Evolutionary conservation across 2,329 filamentous ascomycete genomes (phyloP), one percentile per base, ranked within the genome.

Genomic region (Microsporum canis): DNA sequence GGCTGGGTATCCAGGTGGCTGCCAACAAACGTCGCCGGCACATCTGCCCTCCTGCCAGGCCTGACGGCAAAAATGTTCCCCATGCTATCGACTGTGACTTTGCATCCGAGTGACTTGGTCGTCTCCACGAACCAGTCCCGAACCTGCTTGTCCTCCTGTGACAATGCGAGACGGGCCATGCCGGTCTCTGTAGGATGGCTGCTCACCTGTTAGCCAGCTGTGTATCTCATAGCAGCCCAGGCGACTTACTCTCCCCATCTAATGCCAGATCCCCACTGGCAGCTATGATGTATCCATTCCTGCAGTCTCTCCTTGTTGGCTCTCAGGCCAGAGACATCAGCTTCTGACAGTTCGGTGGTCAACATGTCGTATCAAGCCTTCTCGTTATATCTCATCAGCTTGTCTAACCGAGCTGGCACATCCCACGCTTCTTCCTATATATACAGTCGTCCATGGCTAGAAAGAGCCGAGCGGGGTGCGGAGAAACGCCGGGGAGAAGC

Each of bases 51-150:
- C 61, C 80, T 75, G 0, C 88, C 88, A 2, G 84, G 81, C 2
- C 86, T 80, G 2, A 89, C 78, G 0, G 88, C 87, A 69, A 92
- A 94, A 63, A 87, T 88, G 66, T 92, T 94, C 23, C 88, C 88
- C 83, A 92, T 91, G 31, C 82, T 77, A 69, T 94, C 89, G 1
- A 89, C 73, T 0, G 80, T 85, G 5, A 88, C 78, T 2, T 79
- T 78, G 71, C 88, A 92, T 7, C 85, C 87, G 0, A 91, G 75
- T 0, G 75, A 76, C 66, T 82, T 74, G 1, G 83, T 84, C 0
- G 83, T 85, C 17, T 84, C 71, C 0, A 85, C 79, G 65, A 94
- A 91, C 88, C 88, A 94, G 70, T 88, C 83, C 43, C 89, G 82
- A 10, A 82, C 88, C 67, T 82, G 73, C 68, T 86, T 88, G 70